phyloP scores from a whole-genome alignment of 345 rosid species.

The Linum tenue region DNA sequence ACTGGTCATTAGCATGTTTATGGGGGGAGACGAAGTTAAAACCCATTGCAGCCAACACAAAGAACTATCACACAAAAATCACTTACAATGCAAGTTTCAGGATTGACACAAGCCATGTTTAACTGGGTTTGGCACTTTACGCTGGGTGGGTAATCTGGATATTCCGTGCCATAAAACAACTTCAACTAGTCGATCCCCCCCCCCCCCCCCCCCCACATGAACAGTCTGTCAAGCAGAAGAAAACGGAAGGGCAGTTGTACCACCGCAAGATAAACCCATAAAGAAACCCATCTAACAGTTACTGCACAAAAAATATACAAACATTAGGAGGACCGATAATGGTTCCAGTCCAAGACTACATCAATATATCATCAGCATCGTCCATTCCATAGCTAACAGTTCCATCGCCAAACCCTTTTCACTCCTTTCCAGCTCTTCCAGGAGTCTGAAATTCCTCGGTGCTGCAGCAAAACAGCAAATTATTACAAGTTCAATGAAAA shows the following conservation, averaged over 20 bases:
- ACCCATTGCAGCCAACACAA: slow-evolving; percentile 1
- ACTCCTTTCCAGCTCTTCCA: slow-evolving; percentile 78
- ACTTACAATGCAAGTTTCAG: slow-evolving; percentile 62
- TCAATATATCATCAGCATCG: slow-evolving; percentile 86
- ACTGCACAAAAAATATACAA: not conserved
- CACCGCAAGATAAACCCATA: too few relatives aligned
- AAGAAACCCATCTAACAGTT: too few relatives aligned
- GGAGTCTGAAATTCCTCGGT: slow-evolving; percentile 60
- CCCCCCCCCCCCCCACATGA: slow-evolving; percentile 67
- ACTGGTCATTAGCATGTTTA: slow-evolving; percentile 11
- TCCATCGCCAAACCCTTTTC: slow-evolving; percentile 89
- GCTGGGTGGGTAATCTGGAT: slow-evolving; percentile 68
- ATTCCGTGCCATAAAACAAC: slow-evolving; percentile 58
- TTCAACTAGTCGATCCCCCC: slow-evolving; percentile 76
- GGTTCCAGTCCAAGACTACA: slow-evolving; percentile 91
- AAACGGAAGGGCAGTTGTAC: too few relatives aligned
- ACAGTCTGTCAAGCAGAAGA: slow-evolving; percentile 45
- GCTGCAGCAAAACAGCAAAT: slow-evolving; percentile 28
- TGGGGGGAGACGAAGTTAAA: not conserved
- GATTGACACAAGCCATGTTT: slow-evolving; percentile 76
- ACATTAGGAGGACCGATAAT: slow-evolving; percentile 65
- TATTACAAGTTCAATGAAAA: slow-evolving; percentile 5
- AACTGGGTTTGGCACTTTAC: slow-evolving; percentile 63
- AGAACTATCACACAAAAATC: not conserved
- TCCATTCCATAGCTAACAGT: slow-evolving; percentile 99